Base-by-base conservation (phyloP, 257 asterid species). In the Solanum tarijense region DNA sequence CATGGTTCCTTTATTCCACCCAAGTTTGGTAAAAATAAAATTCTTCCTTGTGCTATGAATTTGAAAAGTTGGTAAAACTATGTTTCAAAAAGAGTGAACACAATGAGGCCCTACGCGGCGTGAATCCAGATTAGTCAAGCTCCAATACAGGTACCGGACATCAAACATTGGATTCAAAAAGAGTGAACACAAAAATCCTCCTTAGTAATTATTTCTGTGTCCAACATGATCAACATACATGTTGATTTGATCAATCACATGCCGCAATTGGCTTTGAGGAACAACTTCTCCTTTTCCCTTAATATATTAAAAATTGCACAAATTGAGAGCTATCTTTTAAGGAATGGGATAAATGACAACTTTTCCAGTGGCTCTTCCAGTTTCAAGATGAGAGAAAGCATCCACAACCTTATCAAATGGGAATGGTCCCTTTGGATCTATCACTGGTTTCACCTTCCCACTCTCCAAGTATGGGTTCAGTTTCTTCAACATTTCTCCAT, bases 361-460 rank as follows among this genome's bases (percentile, higher is more conserved):
- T 83, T 96, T 96, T 3, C 99, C 98, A 12, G 94, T 89, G 52
- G 98, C 98, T 20, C 94, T 93, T 27, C 90, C 91, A 20, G 98
- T 93, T 88, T 95, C 98, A 84, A 96, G 91, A 83, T 95, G 84
- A 25, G 98, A 92, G 90, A 96, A 94, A 16, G 98, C 99, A 89
- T 97, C 98, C 21, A 69, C 92, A 20, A 94, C 96, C 92, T 94
- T 90, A 87, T 94, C 95, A 73, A 97, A 95, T 27, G 94, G 92
- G 86, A 94, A 97, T 4, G 98, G 97, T 73, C 98, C 98, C 25
- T 92, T 94, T 10, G 98, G 96, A 78, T 96, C 99, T 32, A 95
- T 75, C 12, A 95, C 89, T 36, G 98, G 91, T 84, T 94, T 94
- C 91, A 96, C 89, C 87, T 94, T 94, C 58, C 98, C 98, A 88